phyloP scores from a whole-genome alignment of 2,329 filamentous ascomycete species.

The Hymenoscyphus scutula region DNA sequence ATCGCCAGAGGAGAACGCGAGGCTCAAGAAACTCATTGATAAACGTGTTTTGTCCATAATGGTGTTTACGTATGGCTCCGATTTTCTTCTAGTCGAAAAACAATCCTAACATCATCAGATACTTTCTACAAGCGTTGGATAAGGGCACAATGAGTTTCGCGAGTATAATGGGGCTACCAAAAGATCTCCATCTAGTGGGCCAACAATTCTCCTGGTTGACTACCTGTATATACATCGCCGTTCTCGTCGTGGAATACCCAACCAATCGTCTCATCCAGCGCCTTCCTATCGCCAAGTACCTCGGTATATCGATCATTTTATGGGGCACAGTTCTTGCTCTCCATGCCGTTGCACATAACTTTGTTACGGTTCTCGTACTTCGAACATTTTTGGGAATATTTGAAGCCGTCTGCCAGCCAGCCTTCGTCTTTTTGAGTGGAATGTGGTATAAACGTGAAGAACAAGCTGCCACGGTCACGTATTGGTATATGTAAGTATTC shows the following conservation, averaged over 20 bases:
- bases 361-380: constrained; percentile 57
- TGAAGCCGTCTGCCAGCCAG: constrained; percentile 65
- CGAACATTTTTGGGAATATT: constrained; percentile 67
- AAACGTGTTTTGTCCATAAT: constrained; percentile 66
- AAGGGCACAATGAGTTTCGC: constrained; percentile 34
- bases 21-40: constrained; percentile 65
- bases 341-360: constrained; percentile 61
- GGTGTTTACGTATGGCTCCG: constrained; percentile 47
- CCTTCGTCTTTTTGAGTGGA: constrained; percentile 63
- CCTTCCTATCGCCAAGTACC: constrained; percentile 39
- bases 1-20: constrained; percentile 46
- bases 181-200: constrained; percentile 35
- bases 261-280: constrained; percentile 40
- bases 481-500: constrained; percentile 22
- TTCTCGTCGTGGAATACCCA: constrained; percentile 40
- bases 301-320: constrained; percentile 37
- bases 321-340: constrained; percentile 59
- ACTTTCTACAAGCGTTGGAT: constrained; percentile 43
- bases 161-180: constrained; percentile 32
- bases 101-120: constrained; percentile 27
- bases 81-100: neutral
- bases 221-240: constrained; percentile 30
- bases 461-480: constrained; percentile 61
- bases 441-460: constrained; percentile 74
- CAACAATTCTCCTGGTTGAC: constrained; percentile 41